Base-by-base conservation (phyloP, 345 rosid species). In the Citrus inodora region DNA sequence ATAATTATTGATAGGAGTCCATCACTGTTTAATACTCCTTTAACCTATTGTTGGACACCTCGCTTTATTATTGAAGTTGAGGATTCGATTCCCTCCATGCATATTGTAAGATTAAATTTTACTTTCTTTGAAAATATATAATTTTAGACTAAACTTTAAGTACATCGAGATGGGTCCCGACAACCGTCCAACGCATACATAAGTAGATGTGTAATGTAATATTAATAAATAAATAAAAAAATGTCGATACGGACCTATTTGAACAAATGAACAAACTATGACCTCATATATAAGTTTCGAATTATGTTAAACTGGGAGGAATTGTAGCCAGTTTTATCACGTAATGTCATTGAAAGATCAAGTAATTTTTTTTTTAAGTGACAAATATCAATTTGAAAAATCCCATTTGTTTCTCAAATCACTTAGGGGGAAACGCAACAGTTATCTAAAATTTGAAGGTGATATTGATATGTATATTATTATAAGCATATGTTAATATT, bases 1-100 rank as follows among this genome's bases (percentile, higher is more conserved):
- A 13, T 46, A 13, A 46, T 13, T 46, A 13, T 46, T 11, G 4
- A 46, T 46, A 46, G 0, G 5, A 46, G 16, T 46, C 5, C 0
- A 1, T 13, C 1, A 46, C 1, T 46, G 0, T 10, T 46, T 11
- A 13, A 13, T 46, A 46, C 0, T 46, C 1, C 0, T 46, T 46
- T 3, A 46, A 13, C 0, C 0, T 46, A 46, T 3, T 11, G 0
- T 13, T 3, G 1, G 4, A 46, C 0, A 11, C 0, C 0, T 46
- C 5, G 0, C 0, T 46, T 46, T 46, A 11, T 13, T 46, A 13
- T 42, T 46, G 1, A 11, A 1, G 0, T 46, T 13, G 5, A 46
- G 0, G 5, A 13, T 46, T 46, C 5, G 16, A 46, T 46, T 46
- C 4, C 0, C 0, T 46, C 0, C 0, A 46, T 13, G 0, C 4